Evolutionary conservation across 257 asterid species (phyloP).

Genomic region (Euphrasia confusa): DNA sequence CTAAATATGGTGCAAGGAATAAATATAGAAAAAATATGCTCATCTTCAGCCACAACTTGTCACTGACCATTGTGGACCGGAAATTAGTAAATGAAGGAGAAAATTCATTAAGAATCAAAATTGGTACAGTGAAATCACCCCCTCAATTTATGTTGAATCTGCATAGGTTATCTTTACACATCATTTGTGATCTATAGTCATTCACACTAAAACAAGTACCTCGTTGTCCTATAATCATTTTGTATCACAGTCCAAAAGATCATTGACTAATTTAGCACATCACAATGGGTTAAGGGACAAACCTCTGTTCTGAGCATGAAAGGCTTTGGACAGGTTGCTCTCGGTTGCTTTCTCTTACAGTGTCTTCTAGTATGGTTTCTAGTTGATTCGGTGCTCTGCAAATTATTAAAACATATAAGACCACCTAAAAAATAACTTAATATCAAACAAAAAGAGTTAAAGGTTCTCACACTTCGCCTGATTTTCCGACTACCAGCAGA

Average conservation of each 20-base stretch:
- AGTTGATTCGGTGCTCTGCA: slow-evolving; percentile 71
- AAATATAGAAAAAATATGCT: no score
- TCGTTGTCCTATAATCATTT: not conserved
- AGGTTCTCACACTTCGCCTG: slow-evolving; percentile 64
- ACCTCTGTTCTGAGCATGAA: slow-evolving; percentile 90
- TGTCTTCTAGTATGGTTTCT: slow-evolving; percentile 45
- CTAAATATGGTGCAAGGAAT: not conserved
- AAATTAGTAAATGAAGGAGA: no score
- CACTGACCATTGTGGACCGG: not conserved
- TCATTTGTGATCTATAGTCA: slow-evolving; percentile 4
- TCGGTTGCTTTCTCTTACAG: slow-evolving; percentile 57
- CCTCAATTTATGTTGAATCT: not conserved
- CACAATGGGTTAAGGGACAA: slow-evolving; percentile 19
- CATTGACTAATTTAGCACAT: not conserved
- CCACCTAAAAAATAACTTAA: slow-evolving; percentile 9
- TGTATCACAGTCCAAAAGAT: not conserved
- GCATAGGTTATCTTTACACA: not conserved
- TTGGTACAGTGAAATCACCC: slow-evolving; percentile 2
- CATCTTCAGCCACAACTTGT: not conserved
- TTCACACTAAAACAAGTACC: not conserved
- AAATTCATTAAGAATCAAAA: not conserved
- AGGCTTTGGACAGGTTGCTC: slow-evolving; percentile 73
- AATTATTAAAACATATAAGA: slow-evolving; percentile 20
- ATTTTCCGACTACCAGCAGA: slow-evolving; percentile 49
- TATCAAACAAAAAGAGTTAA: slow-evolving; percentile 5